Evolutionary conservation across 2,329 filamentous ascomycete genomes (phyloP).

Genomic region (Ceratocystiopsis minuta): DNA sequence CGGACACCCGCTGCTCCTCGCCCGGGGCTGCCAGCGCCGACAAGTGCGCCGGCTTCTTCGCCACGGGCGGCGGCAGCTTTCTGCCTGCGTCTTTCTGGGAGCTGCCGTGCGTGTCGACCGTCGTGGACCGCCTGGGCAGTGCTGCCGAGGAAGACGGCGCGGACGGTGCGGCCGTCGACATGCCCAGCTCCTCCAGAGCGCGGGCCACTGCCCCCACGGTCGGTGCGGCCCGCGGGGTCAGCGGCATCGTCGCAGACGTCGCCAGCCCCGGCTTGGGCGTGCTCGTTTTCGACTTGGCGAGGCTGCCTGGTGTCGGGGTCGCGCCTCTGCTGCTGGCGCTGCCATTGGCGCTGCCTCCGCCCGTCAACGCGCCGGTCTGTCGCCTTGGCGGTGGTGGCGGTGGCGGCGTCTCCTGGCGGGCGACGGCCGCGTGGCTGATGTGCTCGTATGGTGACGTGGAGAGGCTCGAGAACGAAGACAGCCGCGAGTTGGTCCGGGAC

Average conservation of each 20-base stretch:
- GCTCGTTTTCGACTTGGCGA: too few species aligned
- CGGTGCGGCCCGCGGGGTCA: not conserved
- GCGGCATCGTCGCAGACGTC: not conserved
- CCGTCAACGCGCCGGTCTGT: conserved; percentile 7
- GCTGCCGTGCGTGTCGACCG: not conserved
- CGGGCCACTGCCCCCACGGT: conserved; percentile 5
- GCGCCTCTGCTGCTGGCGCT: not conserved
- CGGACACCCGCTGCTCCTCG: conserved; percentile 4
- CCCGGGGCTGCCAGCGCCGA: conserved; percentile 12
- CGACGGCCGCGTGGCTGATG: conserved; percentile 30
- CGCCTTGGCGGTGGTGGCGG: conserved; percentile 19
- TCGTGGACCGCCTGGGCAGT: not conserved
- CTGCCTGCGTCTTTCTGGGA: conserved; percentile 6
- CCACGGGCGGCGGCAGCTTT: conserved; percentile 36
- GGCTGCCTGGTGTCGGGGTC: too few species aligned
- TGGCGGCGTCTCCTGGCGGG: conserved; percentile 26
- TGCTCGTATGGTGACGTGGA: conserved; percentile 43
- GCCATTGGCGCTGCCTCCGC: conserved; percentile 14
- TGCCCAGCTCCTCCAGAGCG: conserved; percentile 11
- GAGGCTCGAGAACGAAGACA: conserved; percentile 36
- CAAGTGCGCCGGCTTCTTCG: conserved; percentile 44
- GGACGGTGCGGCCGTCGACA: conserved; percentile 15
- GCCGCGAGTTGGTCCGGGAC: conserved; percentile 25
- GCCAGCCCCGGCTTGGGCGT: too few species aligned
- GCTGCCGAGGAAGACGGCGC: too few species aligned